Base-by-base conservation (phyloP, 83 land plant species). In the Diphasiastrum complanatum region DNA sequence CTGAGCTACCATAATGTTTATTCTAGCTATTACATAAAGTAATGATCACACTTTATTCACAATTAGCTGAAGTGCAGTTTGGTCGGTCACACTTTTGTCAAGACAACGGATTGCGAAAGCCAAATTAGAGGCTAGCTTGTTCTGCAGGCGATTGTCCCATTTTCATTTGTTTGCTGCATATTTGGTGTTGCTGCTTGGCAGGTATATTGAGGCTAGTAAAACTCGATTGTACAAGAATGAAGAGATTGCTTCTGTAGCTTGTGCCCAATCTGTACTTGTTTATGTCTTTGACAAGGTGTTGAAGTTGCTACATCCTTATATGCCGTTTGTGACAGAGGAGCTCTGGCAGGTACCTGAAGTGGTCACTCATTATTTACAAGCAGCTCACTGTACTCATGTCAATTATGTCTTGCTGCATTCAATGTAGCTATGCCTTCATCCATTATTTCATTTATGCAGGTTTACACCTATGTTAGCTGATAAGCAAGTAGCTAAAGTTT, bases 151-250 rank as follows among this genome's bases (percentile, higher is more conserved):
- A n/a, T n/a, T n/a, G 5, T 4, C 3, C 36, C 36, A 18, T 32
- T 56, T 56, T 56, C 33, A 3, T 55, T 20, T 0, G 3, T 18
- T 0, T 10, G 0, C 25, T 54, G 11, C 19, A 33, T 33, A 5
- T 36, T 11, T 29, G 2, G 14, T 71, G 50, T 43, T 20, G 4
- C 56, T 32, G 24, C 49, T 63, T 48, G 0, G n/a, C 62, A 91
- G 98, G 98, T 92, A 92, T 56, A 92, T 92, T 69, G 98, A 92
- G 63, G 91, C 88, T 36, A 92, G 98, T 65, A 92, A 92, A 74
- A 83, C 98, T 51, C 84, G 88, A 23, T 69, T 92, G 18, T 78
- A 85, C 61, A 71, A 77, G 24, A 73, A 81, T 49, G 83, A 73
- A 30, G 54, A 68, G 54, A 10, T 69, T 26, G 64, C 83, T 49